Evolutionary conservation across 371 early-diverging fungal genomes (phyloP), one percentile per base, ranked within the genome.

Genomic region (Actinomortierella wolfii): DNA sequence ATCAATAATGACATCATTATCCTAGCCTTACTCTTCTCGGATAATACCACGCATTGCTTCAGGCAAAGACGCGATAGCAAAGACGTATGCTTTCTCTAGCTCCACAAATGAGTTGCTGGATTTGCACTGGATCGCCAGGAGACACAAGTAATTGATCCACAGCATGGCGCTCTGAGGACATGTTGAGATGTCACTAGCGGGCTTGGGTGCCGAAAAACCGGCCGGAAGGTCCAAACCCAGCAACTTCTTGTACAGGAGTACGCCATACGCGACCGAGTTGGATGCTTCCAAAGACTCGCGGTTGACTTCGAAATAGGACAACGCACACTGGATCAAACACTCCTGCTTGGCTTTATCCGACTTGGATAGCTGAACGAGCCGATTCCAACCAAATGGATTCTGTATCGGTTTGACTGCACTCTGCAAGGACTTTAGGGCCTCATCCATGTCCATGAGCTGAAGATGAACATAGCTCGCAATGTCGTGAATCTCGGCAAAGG

Each of bases 131-230:
- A 71, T 46, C 14, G 67, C 66, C 51, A 71, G 42, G n/a, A 71
- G 26, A 6, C 62, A 71, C 23, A 71, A 23, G 25, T 66, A 71
- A 23, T 71, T 71, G 28, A 71, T 40, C 73, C 73, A 71, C n/a
- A 71, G 26, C 24, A 65, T 66, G 23, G 55, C 45, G 23, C 62
- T 54, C 14, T 54, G 51, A 49, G 39, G 58, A 62, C 46, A 55
- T 15, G 54, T n/a, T 0, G 55, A 47, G 25, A 54, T 61, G 4
- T 55, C 41, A 21, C 21, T 23, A 39, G 52, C 49, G 2, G 57
- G n/a, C n/a, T 49, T 28, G 0, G 71, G 71, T 9, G 57, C 46
- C 9, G 44, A 39, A 42, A 46, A 61, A 1, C 45, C 46, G n/a
- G 56, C 53, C 0, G 71, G 71, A 2, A 65, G 46, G 1, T 53